Conservation (phyloP, 306 rosid genomes). For the Senna siamea region DNA sequence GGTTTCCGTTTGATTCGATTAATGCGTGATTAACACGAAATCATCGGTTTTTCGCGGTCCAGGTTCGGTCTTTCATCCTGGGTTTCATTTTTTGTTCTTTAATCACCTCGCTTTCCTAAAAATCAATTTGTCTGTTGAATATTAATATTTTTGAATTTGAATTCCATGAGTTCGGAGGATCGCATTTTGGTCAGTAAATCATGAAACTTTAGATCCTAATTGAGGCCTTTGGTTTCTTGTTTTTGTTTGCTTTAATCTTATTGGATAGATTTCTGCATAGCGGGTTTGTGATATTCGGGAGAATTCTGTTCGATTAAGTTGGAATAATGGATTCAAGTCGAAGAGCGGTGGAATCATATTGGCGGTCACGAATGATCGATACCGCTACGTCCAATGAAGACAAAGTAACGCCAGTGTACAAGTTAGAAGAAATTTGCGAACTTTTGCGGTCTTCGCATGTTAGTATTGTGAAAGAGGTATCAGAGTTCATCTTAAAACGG, state of each 20-base stretch:
- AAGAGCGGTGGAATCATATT: constrained; percentile 94
- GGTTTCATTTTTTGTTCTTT: too few species aligned
- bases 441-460: constrained; percentile 83
- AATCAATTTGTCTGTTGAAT: background rate
- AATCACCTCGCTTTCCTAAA: constrained; percentile 3
- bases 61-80: too few species aligned
- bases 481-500: constrained; percentile 82
- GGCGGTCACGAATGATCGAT: constrained; percentile 89
- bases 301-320: constrained; percentile 15
- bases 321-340: constrained; percentile 83
- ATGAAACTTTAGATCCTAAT: background rate
- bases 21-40: constrained; percentile 11
- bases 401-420: constrained; percentile 89
- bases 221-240: background rate
- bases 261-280: constrained; percentile 24
- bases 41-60: too few species aligned
- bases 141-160: background rate
- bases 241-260: constrained; percentile 25
- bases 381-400: constrained; percentile 89
- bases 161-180: background rate
- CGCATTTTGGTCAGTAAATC: background rate
- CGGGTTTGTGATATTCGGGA: constrained; percentile 30
- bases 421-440: constrained; percentile 86
- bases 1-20: constrained; percentile 12
- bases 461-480: constrained; percentile 88